Evolutionary conservation across 352 stramenopile genomes (phyloP).

Genomic region (Globisporangium iwayamae): DNA sequence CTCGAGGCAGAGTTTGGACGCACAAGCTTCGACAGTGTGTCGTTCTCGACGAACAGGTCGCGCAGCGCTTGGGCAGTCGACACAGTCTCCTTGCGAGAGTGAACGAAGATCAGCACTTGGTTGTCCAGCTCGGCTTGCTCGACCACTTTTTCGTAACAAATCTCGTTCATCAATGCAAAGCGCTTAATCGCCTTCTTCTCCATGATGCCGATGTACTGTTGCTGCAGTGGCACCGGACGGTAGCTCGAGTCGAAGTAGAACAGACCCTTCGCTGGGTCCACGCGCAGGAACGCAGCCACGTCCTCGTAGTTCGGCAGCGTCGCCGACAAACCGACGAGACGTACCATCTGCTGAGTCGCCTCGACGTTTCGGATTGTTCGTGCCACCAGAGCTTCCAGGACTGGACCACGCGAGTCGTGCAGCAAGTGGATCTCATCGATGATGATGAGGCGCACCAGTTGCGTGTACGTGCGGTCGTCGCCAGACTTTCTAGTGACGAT

Average conservation of each 20-base stretch:
- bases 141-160: constrained; percentile 99
- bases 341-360: constrained; percentile 95
- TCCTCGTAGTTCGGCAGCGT: constrained; percentile 99
- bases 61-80: constrained; percentile 96
- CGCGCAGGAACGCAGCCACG: constrained; percentile 97
- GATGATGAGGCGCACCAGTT: constrained; percentile 98
- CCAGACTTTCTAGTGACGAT: constrained; percentile 99
- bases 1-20: constrained; percentile 76
- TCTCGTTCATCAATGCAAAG: constrained; percentile 99
- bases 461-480: constrained; percentile 96
- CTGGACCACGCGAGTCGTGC: constrained; percentile 97
- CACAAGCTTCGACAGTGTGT: constrained; percentile 93
- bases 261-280: constrained; percentile 96
- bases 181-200: constrained; percentile 99
- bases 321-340: constrained; percentile 96
- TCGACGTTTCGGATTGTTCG: constrained; percentile 98
- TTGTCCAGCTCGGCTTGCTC: constrained; percentile 93
- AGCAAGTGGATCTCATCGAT: constrained; percentile 99
- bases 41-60: constrained; percentile 94
- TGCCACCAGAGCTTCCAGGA: constrained; percentile 97
- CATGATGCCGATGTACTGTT: constrained; percentile 99
- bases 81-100: constrained; percentile 97
- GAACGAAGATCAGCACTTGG: constrained; percentile 99
- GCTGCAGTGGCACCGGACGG: constrained; percentile 97
- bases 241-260: constrained; percentile 99